Base-by-base conservation (phyloP, 345 rosid species). In the Lumnitzera littorea region DNA sequence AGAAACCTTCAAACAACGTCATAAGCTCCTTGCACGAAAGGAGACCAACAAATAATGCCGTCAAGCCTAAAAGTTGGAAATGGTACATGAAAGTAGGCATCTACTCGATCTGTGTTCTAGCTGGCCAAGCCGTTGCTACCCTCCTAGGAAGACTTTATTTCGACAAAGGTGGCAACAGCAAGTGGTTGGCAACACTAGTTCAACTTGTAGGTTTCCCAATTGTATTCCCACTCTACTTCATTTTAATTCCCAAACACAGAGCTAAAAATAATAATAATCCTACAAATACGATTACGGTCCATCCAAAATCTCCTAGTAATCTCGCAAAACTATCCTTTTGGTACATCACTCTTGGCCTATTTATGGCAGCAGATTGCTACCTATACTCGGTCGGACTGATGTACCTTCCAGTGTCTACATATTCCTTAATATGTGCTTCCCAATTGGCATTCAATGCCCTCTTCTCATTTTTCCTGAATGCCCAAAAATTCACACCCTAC, bases 371-470 rank as follows among this genome's bases (percentile, higher is more conserved):
- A 41, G 10, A 13, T 5, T 62, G 71, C 56, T 70, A 71, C 49
- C n/a, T 79, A 13, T 81, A 72, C 57, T 83, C 85, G 13, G 56
- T 69, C 3, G 89, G 89, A 31, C 63, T 83, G 15, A 62, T 57
- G n/a, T 73, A 79, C 70, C 76, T 85, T 60, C 96, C 84, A 0
- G 72, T 83, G 15, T 81, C 29, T 83, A 81, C 84, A 14, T 76
- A 51, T 68, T 66, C 84, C 24, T 62, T 86, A 23, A 48, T 81
- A 9, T 67, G 64, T 23, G 78, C 82, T 10, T 76, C 81, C 0
- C 84, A 80, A 6, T n/a, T 79, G 36, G 82, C 75, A 48, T 81
- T 86, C 78, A 83, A 77, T 51, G 81, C 81, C 50, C 61, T 81
- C 47, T 80, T 86, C 70, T 82, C 87, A 0, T 77, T 11, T 53